Evolutionary conservation across 139 green algal genomes (phyloP).

Genomic region (Tetradesmus obliquus): DNA sequence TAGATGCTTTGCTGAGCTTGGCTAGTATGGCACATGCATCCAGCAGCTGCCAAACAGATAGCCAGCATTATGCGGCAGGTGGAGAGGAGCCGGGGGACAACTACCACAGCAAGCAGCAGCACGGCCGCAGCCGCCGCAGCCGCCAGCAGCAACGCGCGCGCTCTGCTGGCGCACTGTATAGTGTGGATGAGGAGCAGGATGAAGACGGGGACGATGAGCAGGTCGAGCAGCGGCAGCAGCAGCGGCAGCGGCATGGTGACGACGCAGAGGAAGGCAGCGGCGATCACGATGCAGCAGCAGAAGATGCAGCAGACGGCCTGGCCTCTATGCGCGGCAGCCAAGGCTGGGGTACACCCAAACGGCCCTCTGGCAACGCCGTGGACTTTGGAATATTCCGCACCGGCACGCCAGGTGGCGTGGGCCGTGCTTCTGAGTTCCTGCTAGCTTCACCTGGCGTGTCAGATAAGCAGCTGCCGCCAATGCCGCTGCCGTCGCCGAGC

Average conservation of each 20-base stretch:
- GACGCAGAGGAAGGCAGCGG: slow-evolving; percentile 1
- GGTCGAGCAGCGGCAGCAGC: slow-evolving; percentile 1
- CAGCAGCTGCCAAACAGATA: slow-evolving; percentile 43
- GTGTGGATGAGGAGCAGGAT: not conserved
- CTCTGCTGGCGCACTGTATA: not conserved
- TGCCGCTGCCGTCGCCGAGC: slow-evolving; percentile 28
- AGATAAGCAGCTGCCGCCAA: not conserved
- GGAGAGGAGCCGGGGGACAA: not conserved
- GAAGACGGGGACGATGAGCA: not conserved
- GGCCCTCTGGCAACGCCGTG: not conserved
- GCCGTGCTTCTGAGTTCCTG: slow-evolving; percentile 2
- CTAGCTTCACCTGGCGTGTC: slow-evolving; percentile 30
- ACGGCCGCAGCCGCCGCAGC: slow-evolving; percentile 1
- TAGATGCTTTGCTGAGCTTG: slow-evolving; percentile 78
- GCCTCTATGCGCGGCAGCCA: slow-evolving; percentile 5
- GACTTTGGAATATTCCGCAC: slow-evolving; percentile 29
- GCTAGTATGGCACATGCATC: slow-evolving; percentile 61
- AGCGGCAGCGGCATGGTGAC: slow-evolving; percentile 13
- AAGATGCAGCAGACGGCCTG: slow-evolving; percentile 20
- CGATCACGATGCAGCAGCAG: not conserved
- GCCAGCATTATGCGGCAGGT: slow-evolving; percentile 4
- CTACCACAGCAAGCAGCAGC: slow-evolving; percentile 9
- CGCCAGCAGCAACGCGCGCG: not conserved
- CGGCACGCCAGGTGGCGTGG: slow-evolving; percentile 16
- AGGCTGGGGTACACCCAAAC: slow-evolving; percentile 25